Base-by-base conservation (phyloP, 2,329 filamentous ascomycete species). In the Diaporthe sp. region DNA sequence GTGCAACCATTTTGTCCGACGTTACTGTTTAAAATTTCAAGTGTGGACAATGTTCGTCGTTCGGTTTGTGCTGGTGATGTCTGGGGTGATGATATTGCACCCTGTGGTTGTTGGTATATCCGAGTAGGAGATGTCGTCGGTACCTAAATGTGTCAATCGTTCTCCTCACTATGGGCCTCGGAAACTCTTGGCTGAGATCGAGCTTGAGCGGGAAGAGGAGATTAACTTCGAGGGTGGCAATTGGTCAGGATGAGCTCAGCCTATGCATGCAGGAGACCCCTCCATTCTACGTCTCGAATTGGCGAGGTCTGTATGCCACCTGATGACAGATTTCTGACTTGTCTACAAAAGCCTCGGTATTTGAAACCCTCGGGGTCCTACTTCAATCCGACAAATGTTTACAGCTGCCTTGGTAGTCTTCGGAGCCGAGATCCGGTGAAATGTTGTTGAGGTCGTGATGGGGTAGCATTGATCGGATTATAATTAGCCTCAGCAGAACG, bases 291-390 rank as follows among this genome's bases (percentile, higher is more conserved):
- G 64, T 68, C 64, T 68, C 64, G 33, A 68, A 68, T 54, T 54
- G 45, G 64, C n/a, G 64, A 68, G 22, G n/a, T 13, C 47, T 40
- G n/a, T 28, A 33, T 30, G 64, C 64, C n/a, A 54, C 33, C 8
- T 54, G 64, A 68, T 68, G 64, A 68, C 64, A 54, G 64, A 68
- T 54, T 68, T 40, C 64, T 68, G 47, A 68, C 33, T 68, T 40
- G 47, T 12, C 30, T 12, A 22, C 61, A n/a, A 8, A 22, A 40
- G 47, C 33, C 47, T 68, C 64, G 64, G 47, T 54, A 50, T 68
- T 38, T 28, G 64, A 54, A 68, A 54, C 47, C 8, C 17, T 50
- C 45, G 22, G 33, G 9, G 33, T 38, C 22, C 17, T 13, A 12
- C 45, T n/a, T 8, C 52, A 54, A 52, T 38, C 19, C 45, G 64